Evolutionary conservation across 192 early-diverging fungal species (phyloP).

Genomic region (Backusella mclennaniae): DNA sequence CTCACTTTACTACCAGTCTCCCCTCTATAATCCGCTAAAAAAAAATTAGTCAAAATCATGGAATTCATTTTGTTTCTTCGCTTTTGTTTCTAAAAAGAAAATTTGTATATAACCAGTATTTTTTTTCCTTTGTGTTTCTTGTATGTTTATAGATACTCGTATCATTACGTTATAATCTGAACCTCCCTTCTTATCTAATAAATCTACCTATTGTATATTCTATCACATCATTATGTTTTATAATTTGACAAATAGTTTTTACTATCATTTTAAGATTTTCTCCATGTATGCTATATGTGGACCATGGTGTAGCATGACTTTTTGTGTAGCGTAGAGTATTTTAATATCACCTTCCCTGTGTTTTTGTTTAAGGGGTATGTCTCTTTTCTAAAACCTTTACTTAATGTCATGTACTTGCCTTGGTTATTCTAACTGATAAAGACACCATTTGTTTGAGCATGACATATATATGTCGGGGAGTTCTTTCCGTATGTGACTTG

Average conservation of each 20-base stretch:
- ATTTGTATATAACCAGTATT: not conserved
- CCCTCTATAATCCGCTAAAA: not conserved
- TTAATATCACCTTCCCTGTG: not conserved
- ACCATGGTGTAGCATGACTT: not conserved
- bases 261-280: not conserved
- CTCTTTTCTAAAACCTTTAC: not conserved
- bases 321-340: not conserved
- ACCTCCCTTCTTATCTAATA: not conserved
- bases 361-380: no score
- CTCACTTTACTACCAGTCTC: not conserved
- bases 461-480: not conserved
- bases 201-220: not conserved
- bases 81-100: slow-evolving; percentile 5
- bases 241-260: not conserved
- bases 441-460: not conserved
- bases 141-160: not conserved
- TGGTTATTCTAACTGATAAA: not conserved
- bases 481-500: not conserved
- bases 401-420: not conserved
- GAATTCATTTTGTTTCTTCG: not conserved
- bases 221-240: not conserved
- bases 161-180: not conserved
- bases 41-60: not conserved
- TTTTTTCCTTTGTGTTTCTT: not conserved
- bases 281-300: not conserved